Conservation (phyloP, 306 rosid genomes). For the Phaseolus lunatus region DNA sequence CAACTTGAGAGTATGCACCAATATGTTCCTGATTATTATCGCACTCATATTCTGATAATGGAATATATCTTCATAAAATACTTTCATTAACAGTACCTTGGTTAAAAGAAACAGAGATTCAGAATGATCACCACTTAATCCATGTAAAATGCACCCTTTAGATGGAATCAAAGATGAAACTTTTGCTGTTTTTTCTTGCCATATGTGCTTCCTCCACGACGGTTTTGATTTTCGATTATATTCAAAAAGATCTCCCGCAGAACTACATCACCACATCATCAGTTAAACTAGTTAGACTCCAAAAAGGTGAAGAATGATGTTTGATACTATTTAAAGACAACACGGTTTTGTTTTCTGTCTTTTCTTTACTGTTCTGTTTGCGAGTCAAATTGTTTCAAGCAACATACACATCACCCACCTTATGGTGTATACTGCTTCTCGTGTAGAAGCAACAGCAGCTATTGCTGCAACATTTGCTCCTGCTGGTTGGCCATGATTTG, state of each 20-base stretch:
- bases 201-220: slow-evolving; percentile 86
- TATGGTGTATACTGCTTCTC: slow-evolving; percentile 85
- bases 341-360: neutral
- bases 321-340: neutral
- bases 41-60: slow-evolving; percentile 12
- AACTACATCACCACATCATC: slow-evolving; percentile 60
- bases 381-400: slow-evolving; percentile 3
- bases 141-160: slow-evolving; percentile 62
- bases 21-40: neutral
- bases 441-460: slow-evolving; percentile 69
- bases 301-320: slow-evolving; percentile 35
- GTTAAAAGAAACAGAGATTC: slow-evolving; percentile 89
- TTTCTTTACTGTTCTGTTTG: neutral
- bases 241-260: slow-evolving; percentile 88
- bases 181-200: slow-evolving; percentile 63
- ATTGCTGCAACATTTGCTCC: slow-evolving; percentile 93
- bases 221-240: slow-evolving; percentile 83
- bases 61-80: neutral
- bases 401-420: slow-evolving; percentile 62
- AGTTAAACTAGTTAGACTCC: slow-evolving; percentile 36
- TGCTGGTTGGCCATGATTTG: slow-evolving; percentile 81
- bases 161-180: slow-evolving; percentile 61
- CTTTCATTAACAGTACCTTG: slow-evolving; percentile 58
- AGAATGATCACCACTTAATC: slow-evolving; percentile 69
- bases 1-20: slow-evolving; percentile 3